These are phyloP conservation scores for Henningerozyma blattae DNA, from an alignment of 805 yeast genomes.

Conservation along the genomic window DNA sequence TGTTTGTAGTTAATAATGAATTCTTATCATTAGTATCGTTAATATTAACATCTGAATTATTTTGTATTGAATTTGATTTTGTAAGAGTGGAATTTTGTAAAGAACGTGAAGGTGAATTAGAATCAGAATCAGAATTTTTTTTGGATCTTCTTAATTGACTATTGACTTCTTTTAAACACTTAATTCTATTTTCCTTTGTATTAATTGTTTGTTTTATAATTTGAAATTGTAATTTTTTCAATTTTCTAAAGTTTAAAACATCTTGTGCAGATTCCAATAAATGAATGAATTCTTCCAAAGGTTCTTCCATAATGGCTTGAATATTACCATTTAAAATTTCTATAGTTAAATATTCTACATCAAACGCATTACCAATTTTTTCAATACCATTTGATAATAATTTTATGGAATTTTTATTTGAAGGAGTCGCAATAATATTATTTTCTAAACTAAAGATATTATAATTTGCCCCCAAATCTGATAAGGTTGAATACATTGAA, in stretches of 20 bases:
- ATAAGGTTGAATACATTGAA: slow-evolving; percentile 50
- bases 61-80: slow-evolving; percentile 19
- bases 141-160: slow-evolving; percentile 18
- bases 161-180: slow-evolving; percentile 24
- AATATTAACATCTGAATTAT: slow-evolving; percentile 14
- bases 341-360: slow-evolving; percentile 47
- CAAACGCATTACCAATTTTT: slow-evolving; percentile 77
- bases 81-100: background rate
- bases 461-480: slow-evolving; percentile 65
- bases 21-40: slow-evolving; percentile 4
- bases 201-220: slow-evolving; percentile 30
- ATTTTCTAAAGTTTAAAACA: slow-evolving; percentile 48
- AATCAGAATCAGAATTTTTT: background rate
- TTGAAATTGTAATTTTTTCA: slow-evolving; percentile 40
- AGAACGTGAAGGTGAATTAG: slow-evolving; percentile 5
- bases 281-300: slow-evolving; percentile 25
- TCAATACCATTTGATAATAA: slow-evolving; percentile 49
- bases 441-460: slow-evolving; percentile 48
- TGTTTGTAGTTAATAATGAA: too few species aligned
- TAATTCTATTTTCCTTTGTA: slow-evolving; percentile 23
- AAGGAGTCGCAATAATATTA: slow-evolving; percentile 36
- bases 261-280: slow-evolving; percentile 24
- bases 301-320: slow-evolving; percentile 28
- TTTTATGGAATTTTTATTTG: slow-evolving; percentile 28
- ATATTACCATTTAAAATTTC: slow-evolving; percentile 32